Base-by-base conservation (phyloP, 805 yeast genomes). In the Saturnispora diversa region DNA sequence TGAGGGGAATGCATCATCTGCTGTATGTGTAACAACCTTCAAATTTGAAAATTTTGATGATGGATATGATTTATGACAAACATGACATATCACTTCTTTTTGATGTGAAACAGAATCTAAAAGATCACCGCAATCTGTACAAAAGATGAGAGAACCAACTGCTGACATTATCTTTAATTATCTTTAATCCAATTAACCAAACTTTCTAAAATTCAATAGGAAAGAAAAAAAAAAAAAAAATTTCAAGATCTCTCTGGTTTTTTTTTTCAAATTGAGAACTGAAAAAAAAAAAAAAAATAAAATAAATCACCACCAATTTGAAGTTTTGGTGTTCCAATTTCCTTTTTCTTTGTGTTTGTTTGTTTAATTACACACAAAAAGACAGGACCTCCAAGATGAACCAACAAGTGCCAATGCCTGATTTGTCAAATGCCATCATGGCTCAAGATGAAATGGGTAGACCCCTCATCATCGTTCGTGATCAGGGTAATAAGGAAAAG, bases 381-480 rank as follows among this genome's bases (percentile, higher is more conserved):
- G n/a, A n/a, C n/a, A n/a, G n/a, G n/a, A 30, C 17, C 20, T 9
- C 15, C 32, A 37, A 17, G 17, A 37, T 35, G 42, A 36, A 45
- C 6, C 45, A 42, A 20, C 63, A 53, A 37, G 60, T 65, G 62
- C 66, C 63, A 34, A 73, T 77, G 83, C 95, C 96, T 30, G 98
- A 92, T 62, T 70, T 92, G 74, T 88, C 97, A 51, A 92, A 94
- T 57, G 98, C 98, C 64, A 87, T 92, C 54, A 86, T 92, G 69
- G 97, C 98, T 3, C 98, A 90, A 64, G 99, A 92, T 62, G 99
- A 92, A 64, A 85, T 84, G 88, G 99, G 99, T 16, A 80, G 98
- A 64, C 99, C 99, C 16, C 86, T 92, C 60, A 90, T 92, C 58
- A 92, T 92, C 59, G 99, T 92, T 40, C 78, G 92, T 60, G 99